These are phyloP conservation scores for Babesia caballi DNA, from an alignment of 169 alveolate genomes.

Conservation along the genomic window DNA sequence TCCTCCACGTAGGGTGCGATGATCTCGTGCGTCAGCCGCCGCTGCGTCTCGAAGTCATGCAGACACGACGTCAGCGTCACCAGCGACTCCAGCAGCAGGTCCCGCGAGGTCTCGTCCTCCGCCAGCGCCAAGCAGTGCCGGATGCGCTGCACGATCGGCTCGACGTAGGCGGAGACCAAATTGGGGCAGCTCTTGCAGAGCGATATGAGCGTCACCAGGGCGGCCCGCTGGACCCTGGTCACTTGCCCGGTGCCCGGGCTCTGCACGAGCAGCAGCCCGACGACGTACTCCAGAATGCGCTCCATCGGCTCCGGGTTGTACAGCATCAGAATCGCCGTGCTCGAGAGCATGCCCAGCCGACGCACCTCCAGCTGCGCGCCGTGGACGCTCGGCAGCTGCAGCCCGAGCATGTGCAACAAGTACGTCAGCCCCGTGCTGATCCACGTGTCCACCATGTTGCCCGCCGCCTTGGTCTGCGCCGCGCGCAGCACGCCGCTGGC, in stretches of 20 bases:
- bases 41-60: constrained; percentile 16
- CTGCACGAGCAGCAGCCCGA: constrained; percentile 17
- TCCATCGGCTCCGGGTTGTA: constrained; percentile 39
- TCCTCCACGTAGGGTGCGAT: constrained; percentile 37
- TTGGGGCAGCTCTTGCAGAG: constrained; percentile 53
- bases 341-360: constrained; percentile 33
- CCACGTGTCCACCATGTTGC: constrained; percentile 33
- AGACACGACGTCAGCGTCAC: constrained; percentile 36
- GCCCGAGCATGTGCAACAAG: constrained; percentile 24
- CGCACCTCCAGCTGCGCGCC: constrained; percentile 48
- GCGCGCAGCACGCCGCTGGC: constrained; percentile 12
- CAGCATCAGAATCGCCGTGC: constrained; percentile 32
- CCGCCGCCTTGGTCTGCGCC: constrained; percentile 3
- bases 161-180: constrained; percentile 23
- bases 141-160: constrained; percentile 37
- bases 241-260: neutral
- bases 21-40: constrained; percentile 20
- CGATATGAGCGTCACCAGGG: constrained; percentile 36
- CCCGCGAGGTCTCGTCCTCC: constrained; percentile 23
- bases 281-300: constrained; percentile 43
- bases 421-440: constrained; percentile 14
- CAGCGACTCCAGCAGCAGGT: constrained; percentile 51
- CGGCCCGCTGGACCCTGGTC: constrained; percentile 28
- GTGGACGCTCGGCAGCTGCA: constrained; percentile 49
- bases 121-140: constrained; percentile 34